These are phyloP conservation scores for Fusarium incarnatum DNA, from an alignment of 2,329 filamentous ascomycete genomes.

Conservation along the genomic window DNA sequence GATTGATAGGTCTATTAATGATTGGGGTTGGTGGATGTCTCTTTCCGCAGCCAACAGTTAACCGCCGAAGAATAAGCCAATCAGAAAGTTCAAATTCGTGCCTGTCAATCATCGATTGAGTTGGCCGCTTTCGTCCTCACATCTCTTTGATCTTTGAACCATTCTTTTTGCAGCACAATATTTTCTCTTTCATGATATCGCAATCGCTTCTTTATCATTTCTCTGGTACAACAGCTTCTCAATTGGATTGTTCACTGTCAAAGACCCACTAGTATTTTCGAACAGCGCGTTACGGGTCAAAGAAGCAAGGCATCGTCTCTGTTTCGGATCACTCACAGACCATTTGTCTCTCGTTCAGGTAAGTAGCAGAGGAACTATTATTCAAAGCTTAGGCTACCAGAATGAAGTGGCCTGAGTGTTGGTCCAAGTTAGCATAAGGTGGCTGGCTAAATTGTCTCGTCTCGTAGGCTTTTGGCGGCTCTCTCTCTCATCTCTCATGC, in stretches of 20 bases:
- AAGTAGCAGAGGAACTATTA: not conserved
- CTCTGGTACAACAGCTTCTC: not conserved
- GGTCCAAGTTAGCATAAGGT: not conserved
- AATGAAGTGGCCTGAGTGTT: not conserved
- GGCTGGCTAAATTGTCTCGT: not conserved
- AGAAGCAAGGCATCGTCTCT: not conserved
- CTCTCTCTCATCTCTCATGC: not conserved
- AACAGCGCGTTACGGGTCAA: not conserved
- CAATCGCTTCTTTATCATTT: not conserved
- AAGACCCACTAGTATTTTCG: not conserved
- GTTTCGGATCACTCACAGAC: not conserved
- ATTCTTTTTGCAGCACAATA: not conserved
- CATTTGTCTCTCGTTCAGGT: not conserved
- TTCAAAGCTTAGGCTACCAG: not conserved
- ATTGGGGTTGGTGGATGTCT: not conserved
- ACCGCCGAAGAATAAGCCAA: constrained; percentile 14
- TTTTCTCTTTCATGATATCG: not conserved
- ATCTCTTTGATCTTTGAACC: not conserved
- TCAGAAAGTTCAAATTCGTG: not conserved
- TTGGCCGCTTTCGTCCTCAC: not conserved
- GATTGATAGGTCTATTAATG: not conserved
- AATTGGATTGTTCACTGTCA: not conserved
- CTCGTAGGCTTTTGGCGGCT: not conserved
- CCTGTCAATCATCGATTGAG: not conserved
- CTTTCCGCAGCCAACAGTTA: constrained; percentile 12